Evolutionary conservation across 345 rosid genomes (phyloP), one percentile per base, ranked within the genome.

Genomic region (Cardamine occulta): DNA sequence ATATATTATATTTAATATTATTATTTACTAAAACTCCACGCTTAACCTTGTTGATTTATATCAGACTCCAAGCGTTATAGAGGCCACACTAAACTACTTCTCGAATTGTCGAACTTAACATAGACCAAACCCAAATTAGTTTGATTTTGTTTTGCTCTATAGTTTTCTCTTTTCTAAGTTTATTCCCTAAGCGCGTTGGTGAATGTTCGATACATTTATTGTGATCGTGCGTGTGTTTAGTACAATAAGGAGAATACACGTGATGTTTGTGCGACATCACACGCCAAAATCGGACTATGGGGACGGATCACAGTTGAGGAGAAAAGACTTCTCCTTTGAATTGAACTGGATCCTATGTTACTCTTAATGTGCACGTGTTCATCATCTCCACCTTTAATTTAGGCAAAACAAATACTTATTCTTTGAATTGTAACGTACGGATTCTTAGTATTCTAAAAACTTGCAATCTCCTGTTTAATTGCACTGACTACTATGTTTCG

Each of bases 261-360:
- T 75, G 74, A 59, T 59, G 55, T 59, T 75, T 49, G 74, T 75
- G 67, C 68, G 74, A 67, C 74, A 49, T 75, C 68, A 75, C 74
- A 75, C 79, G 74, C 63, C 62, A 75, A 75, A 59, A 45, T 74
- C 66, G 60, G 79, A 53, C 47, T 44, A 75, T 67, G 74, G 79
- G 73, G 79, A 75, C 73, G 60, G 28, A 75, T 60, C 44, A 75
- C 61, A 75, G 62, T 51, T 67, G 55, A 59, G 59, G 68, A 67
- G 79, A 75, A 75, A 67, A n/a, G 67, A 75, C 79, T 51, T 75
- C 54, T 75, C 60, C 79, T 67, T 60, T 60, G 60, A 74, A 35
- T 74, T 66, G 73, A 74, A 74, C 17, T 49, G 78, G 73, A 74
- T 74, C 78, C 78, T 66, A 74, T 74, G 78, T 45, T 57, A 65